Conservation (phyloP, 2,329 filamentous ascomycete genomes). For the Parastagonospora nodorum region DNA sequence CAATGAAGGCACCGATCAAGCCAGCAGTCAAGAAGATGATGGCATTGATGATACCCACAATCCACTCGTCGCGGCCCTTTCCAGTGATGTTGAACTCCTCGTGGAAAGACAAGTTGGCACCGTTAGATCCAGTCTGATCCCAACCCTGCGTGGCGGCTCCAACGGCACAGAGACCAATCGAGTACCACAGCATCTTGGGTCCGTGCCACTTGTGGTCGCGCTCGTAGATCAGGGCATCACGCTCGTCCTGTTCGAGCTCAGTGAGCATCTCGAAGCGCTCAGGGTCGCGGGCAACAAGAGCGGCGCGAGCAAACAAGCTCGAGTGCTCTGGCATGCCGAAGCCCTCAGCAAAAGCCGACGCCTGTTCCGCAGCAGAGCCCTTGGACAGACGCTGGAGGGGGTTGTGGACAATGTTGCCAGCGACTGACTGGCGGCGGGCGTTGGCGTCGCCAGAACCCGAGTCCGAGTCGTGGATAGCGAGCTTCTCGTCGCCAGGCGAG, state of each 20-base stretch:
- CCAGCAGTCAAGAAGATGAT: conserved; percentile 49
- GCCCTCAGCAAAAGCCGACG: conserved; percentile 65
- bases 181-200: conserved; percentile 66
- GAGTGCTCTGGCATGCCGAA: conserved; percentile 65
- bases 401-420: conserved; percentile 54
- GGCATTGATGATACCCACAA: conserved; percentile 40
- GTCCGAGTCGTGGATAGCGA: not conserved
- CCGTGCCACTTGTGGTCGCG: conserved; percentile 66
- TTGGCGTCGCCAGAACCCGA: not conserved
- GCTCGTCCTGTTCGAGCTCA: conserved; percentile 65
- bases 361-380: conserved; percentile 58
- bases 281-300: conserved; percentile 74
- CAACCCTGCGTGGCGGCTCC: conserved; percentile 71
- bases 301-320: conserved; percentile 68
- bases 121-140: conserved; percentile 64
- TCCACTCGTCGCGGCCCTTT: conserved; percentile 33
- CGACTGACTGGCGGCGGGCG: conserved; percentile 44
- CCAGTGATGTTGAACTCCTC: conserved; percentile 56
- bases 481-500: not conserved
- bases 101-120: conserved; percentile 67
- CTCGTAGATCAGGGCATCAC: conserved; percentile 65
- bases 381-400: conserved; percentile 56
- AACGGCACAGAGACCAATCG: conserved; percentile 70
- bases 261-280: conserved; percentile 65
- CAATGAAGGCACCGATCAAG: conserved; percentile 31